Base-by-base conservation (phyloP, 148 eudicot species). In the Drosera capensis region DNA sequence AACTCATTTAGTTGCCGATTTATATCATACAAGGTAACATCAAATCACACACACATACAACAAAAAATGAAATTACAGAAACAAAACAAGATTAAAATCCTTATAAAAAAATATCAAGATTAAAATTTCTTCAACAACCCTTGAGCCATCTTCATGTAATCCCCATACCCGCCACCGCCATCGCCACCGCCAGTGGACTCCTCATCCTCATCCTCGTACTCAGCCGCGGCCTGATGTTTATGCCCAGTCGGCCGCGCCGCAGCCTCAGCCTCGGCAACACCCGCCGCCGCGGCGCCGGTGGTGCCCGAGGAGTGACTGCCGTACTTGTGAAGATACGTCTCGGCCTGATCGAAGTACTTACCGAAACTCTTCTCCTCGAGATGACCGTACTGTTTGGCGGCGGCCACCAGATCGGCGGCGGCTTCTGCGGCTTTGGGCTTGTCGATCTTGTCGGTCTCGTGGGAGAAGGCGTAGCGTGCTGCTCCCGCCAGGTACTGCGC, bases 131-230 rank as follows among this genome's bases (percentile, higher is more conserved):
- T 67, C 40, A 67, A 20, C 11, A 67, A 57, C 8, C 71, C 71
- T 19, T 67, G 71, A 25, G 71, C 71, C 54, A 67, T 37, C 39
- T 67, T 67, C n/a, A 67, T 56, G 45, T 61, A 67, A 45, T 67
- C 71, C 2, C 62, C 55, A 53, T 36, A 54, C 24, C 61, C 59
- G 14, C 40, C 26, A 9, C 46, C 51, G 18, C 30, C 22, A 24
- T 14, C n/a, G n/a, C n/a, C n/a, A n/a, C n/a, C n/a, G n/a, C n/a
- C n/a, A n/a, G n/a, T 51, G 16, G 55, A 43, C 2, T 15, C 14
- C 3, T 5, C 38, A 4, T 5, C 5, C 2, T 3, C n/a, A 4
- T 13, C 11, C 12, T 44, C 38, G 46, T 35, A 54, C 4, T 38
- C 23, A 1, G 45, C 7, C 4, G 23, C 24, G 25, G 55, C 39